Percentiles rank a stretch among this genome's conserved stretches.
phyloP scores from a whole-genome alignment of 192 early-diverging fungal genomes.

The Phycomyces blakesleeanus region DNA sequence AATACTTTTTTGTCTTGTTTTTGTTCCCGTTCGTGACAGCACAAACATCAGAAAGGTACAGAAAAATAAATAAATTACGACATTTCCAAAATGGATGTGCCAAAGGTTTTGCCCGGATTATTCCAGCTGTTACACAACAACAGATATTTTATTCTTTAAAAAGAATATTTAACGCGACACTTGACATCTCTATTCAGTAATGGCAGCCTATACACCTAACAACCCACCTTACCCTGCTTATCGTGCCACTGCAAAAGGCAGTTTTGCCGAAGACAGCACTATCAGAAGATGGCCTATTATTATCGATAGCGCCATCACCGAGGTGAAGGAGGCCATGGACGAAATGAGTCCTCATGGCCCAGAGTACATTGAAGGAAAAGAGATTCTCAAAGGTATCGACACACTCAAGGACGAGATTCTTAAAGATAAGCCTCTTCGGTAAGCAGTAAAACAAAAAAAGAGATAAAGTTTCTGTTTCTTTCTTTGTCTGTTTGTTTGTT shows the following conservation, averaged over 20 bases:
- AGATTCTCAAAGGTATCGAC: slow-evolving; percentile 59
- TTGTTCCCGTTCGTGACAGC: too few species aligned
- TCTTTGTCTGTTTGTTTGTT: too few species aligned
- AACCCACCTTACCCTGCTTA: slow-evolving; percentile 62
- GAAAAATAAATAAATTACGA: too few species aligned
- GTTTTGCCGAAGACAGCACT: slow-evolving; percentile 78
- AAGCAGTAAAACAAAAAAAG: too few species aligned
- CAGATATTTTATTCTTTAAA: too few species aligned
- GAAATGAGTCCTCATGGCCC: slow-evolving; percentile 30
- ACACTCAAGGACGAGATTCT: slow-evolving; percentile 74
- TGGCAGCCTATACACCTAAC: slow-evolving; percentile 18
- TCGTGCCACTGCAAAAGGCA: slow-evolving; percentile 52
- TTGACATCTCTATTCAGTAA: background rate
- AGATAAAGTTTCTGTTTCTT: too few species aligned
- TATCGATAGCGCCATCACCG: slow-evolving; percentile 73
- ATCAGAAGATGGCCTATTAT: slow-evolving; percentile 79
- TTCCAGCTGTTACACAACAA: too few species aligned
- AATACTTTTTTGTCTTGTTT: too few species aligned
- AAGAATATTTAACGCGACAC: too few species aligned
- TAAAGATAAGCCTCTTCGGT: slow-evolving; percentile 53
- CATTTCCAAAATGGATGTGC: too few species aligned
- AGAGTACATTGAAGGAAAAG: slow-evolving; percentile 56
- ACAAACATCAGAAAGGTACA: too few species aligned
- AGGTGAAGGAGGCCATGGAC: slow-evolving; percentile 56
- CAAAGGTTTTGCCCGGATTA: too few species aligned